These are phyloP conservation scores for Oryza glumipatula DNA, from an alignment of 176 grass and related monocot species.

Conservation along the genomic window DNA sequence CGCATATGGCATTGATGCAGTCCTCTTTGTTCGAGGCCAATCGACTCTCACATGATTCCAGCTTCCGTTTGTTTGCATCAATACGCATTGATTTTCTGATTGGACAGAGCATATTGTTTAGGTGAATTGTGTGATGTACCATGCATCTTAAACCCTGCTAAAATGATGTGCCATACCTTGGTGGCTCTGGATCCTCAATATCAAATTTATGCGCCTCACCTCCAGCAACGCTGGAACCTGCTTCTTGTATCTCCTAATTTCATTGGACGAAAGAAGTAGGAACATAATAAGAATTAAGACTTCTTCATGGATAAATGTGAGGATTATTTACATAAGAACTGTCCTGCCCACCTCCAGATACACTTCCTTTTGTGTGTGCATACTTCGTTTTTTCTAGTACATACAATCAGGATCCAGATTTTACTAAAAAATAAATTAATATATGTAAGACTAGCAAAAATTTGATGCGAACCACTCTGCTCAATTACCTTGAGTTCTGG, in stretches of 20 bases:
- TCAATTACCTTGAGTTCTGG: constrained; percentile 35
- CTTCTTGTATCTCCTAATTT: constrained; percentile 41
- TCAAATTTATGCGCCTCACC: constrained; percentile 33
- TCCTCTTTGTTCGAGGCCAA: constrained; percentile 22
- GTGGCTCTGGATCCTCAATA: constrained; percentile 13
- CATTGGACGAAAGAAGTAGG: constrained; percentile 28
- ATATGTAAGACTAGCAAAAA: constrained; percentile 8
- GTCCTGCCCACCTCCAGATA: constrained; percentile 43
- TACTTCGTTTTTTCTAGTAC: constrained; percentile 37
- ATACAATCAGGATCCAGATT: constrained; percentile 15
- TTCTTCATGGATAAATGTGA: neutral
- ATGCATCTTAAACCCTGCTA: constrained; percentile 33
- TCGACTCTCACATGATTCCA: constrained; percentile 21
- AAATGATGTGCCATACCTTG: constrained; percentile 41
- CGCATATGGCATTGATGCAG: neutral
- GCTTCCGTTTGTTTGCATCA: constrained; percentile 30
- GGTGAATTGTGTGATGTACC: constrained; percentile 4
- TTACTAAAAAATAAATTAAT: constrained; percentile 7
- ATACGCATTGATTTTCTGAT: constrained; percentile 39
- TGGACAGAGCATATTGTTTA: constrained; percentile 32
- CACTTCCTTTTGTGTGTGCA: neutral
- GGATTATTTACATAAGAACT: constrained; percentile 26
- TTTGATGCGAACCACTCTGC: constrained; percentile 7
- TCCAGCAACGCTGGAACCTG: constrained; percentile 14
- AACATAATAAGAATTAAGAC: constrained; percentile 2